Conservation (phyloP, 208 protist species). For the Kentomonas sorsogonicus region DNA sequence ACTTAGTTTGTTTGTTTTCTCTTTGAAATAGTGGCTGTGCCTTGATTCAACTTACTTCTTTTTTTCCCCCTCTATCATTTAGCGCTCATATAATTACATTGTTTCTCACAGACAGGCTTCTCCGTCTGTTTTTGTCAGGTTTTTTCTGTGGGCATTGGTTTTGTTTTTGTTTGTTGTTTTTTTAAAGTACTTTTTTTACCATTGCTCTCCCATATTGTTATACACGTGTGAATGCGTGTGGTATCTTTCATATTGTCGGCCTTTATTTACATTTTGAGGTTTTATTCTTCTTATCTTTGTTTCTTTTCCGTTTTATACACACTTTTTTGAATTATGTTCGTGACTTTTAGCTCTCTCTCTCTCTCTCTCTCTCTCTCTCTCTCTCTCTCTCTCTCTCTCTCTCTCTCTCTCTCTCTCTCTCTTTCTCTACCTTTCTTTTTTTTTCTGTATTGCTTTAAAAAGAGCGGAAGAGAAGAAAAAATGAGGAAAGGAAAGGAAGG, state of each 20-base stretch:
- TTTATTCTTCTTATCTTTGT: constrained; percentile 9
- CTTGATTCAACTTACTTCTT: no score
- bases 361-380: background rate
- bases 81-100: background rate
- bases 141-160: constrained; percentile 7
- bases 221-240: no score
- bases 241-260: background rate
- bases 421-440: constrained; percentile 9
- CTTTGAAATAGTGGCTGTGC: no score
- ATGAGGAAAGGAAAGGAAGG: background rate
- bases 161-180: constrained; percentile 11
- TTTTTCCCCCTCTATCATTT: constrained; percentile 1
- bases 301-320: constrained; percentile 12
- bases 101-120: background rate
- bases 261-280: constrained; percentile 7
- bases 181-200: background rate
- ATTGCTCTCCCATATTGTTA: no score
- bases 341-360: constrained; percentile 12
- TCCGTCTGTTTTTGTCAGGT: background rate
- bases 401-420: constrained; percentile 10
- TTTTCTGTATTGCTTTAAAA: background rate
- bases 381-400: no score
- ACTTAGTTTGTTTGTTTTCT: constrained; percentile 13
- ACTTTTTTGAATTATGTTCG: background rate
- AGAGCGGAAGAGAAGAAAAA: background rate